A percentile compares a stretch with the other conserved stretches of the same genome.
These are phyloP conservation scores for Acanthamoeba lenticulata DNA, from an alignment of 208 protist genomes.

Conservation along the genomic window DNA sequence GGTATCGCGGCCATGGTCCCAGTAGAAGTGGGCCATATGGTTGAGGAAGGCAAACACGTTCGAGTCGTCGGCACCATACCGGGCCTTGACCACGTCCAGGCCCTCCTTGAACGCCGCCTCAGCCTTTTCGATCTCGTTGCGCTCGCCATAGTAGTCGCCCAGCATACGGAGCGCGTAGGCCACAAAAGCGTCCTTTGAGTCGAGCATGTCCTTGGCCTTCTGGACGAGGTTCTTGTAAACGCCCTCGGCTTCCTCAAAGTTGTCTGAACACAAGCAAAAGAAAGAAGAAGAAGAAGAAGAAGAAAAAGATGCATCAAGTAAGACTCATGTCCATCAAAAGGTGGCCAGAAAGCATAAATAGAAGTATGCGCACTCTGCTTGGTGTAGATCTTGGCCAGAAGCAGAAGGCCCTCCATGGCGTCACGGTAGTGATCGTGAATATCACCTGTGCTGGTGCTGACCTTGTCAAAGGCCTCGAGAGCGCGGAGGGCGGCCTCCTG, in stretches of 20 bases:
- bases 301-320: too few relatives aligned
- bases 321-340: too few relatives aligned
- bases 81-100: neutral
- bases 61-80: neutral
- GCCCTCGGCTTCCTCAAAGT: neutral
- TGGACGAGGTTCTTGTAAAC: neutral
- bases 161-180: conserved; percentile 18
- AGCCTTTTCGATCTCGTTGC: neutral
- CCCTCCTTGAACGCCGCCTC: neutral
- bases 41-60: conserved; percentile 42
- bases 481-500: neutral
- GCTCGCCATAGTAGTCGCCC: conserved; percentile 12
- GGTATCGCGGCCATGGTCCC: neutral
- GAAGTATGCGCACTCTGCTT: neutral
- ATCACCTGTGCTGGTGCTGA: neutral
- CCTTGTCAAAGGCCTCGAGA: conserved; percentile 1
- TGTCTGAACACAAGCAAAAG: neutral
- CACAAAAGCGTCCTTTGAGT: neutral
- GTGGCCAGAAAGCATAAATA: neutral
- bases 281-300: neutral
- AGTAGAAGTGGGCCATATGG: conserved; percentile 57
- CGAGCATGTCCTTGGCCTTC: conserved; percentile 33
- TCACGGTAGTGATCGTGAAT: conserved; percentile 13
- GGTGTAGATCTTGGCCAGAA: conserved; percentile 33
- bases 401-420: neutral